These are phyloP conservation scores for Penicillium sp. DNA, from an alignment of 2,329 filamentous ascomycete species.

Conservation along the genomic window DNA sequence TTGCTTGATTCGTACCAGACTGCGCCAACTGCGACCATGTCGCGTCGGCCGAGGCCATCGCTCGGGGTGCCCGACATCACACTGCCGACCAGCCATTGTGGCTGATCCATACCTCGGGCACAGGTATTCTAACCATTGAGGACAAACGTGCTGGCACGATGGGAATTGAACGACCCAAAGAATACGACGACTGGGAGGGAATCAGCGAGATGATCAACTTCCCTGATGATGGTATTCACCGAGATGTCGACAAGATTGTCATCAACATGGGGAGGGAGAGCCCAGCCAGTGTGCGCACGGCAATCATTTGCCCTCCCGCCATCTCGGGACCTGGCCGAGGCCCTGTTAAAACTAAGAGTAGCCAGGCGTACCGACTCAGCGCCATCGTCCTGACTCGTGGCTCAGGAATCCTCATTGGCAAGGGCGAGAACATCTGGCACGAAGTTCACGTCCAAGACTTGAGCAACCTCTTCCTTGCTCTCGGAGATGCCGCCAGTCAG, in stretches of 20 bases:
- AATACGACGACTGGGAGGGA: slow-evolving; percentile 44
- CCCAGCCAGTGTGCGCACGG: slow-evolving; percentile 30
- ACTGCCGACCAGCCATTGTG: slow-evolving; percentile 33
- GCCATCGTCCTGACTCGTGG: slow-evolving; percentile 32
- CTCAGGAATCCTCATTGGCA: slow-evolving; percentile 36
- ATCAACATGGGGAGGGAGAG: slow-evolving; percentile 23
- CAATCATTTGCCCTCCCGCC: slow-evolving; percentile 37
- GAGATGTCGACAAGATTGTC: slow-evolving; percentile 38
- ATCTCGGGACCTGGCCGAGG: slow-evolving; percentile 39
- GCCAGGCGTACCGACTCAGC: slow-evolving; percentile 38
- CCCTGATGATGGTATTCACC: slow-evolving; percentile 37
- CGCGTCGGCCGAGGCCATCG: slow-evolving; percentile 37
- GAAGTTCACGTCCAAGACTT: slow-evolving; percentile 40
- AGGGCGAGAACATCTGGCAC: slow-evolving; percentile 37
- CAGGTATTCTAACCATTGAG: slow-evolving; percentile 39
- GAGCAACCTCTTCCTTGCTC: slow-evolving; percentile 31
- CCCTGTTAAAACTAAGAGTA: slow-evolving; percentile 35
- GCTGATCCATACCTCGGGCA: slow-evolving; percentile 43
- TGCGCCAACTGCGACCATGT: slow-evolving; percentile 42
- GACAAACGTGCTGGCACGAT: slow-evolving; percentile 36
- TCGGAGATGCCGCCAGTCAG: slow-evolving; percentile 36
- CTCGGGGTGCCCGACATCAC: slow-evolving; percentile 34
- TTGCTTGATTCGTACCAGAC: slow-evolving; percentile 18
- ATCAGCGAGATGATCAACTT: slow-evolving; percentile 38
- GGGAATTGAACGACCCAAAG: slow-evolving; percentile 39